These are phyloP conservation scores for Cucurbita maxima DNA, from an alignment of 306 rosid species.

Conservation along the genomic window DNA sequence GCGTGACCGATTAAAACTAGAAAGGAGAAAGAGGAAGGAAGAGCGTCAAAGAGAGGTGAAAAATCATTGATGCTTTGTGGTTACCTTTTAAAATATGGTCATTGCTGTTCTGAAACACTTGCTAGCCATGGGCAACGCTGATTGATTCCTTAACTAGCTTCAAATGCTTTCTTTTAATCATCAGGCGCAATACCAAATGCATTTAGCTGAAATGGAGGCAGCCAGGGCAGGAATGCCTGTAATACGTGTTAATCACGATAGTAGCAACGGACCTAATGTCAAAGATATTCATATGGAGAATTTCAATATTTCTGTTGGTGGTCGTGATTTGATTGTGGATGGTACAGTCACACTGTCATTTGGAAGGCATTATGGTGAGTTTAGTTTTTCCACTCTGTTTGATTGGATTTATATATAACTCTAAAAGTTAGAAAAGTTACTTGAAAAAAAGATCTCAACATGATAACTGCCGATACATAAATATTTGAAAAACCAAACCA, in stretches of 20 bases:
- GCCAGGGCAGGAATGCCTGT: conserved; percentile 91
- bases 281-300: conserved; percentile 88
- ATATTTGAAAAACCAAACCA: not conserved
- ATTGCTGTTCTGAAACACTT: not conserved
- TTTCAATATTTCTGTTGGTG: conserved; percentile 87
- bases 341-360: conserved; percentile 75
- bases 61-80: not conserved
- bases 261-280: conserved; percentile 45
- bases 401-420: not conserved
- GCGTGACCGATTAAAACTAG: conserved; percentile 66
- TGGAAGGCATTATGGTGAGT: conserved; percentile 91
- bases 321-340: conserved; percentile 92
- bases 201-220: conserved; percentile 91
- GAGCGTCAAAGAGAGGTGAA: conserved; percentile 93
- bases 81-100: not conserved
- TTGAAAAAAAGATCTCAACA: not conserved
- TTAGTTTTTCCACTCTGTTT: not conserved
- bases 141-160: not conserved
- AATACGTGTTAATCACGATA: conserved; percentile 59
- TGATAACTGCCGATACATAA: not conserved
- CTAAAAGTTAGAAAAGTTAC: not conserved
- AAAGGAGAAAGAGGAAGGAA: conserved; percentile 78
- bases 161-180: not conserved
- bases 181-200: conserved; percentile 74
- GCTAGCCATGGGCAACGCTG: not conserved